Evolutionary conservation across 441 rosid species (phyloP), one percentile per base, ranked within the genome.

Genomic region (Rhodomyrtus psidioides): DNA sequence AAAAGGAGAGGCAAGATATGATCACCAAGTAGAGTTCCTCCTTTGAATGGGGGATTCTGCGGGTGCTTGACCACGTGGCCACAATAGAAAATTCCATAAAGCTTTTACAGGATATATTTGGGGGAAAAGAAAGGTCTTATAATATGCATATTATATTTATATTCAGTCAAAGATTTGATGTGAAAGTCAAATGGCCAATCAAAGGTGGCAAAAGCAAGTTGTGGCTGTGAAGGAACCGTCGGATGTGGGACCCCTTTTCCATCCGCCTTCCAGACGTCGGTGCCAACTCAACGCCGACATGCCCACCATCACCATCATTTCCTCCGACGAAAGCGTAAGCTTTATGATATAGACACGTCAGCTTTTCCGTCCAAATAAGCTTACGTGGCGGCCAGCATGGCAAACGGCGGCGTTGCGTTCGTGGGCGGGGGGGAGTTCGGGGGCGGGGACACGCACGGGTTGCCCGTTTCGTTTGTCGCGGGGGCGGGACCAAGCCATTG

Each of bases 181-280:
- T 1, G 16, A 21, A 19, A 39, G 79, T 70, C 79, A 39, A 70
- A 70, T 16, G 16, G n/a, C 3, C n/a, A 70, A 70, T 70, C 9
- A 39, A 39, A 39, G 27, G 6, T 21, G 49, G 79, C 49, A 70
- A 70, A 39, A 7, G 79, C 49, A 70, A 39, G 15, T 39, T 70
- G 79, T 12, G 49, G n/a, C n/a, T 6, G 76, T 17, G 76, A 65
- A 10, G 44, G 26, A 65, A 17, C 14, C 39, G 9, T 65, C 3
- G 44, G 44, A 9, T 8, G 12, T 30, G 2, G 4, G 49, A 70
- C 2, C 49, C 24, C 16, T 70, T 70, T 21, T 70, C 2, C n/a
- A n/a, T n/a, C n/a, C n/a, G 5, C 4, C 79, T 70, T 70, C 16
- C 79, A 70, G 79, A 39, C 79, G 79, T 70, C 79, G 79, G 79